Conservation (phyloP, 805 yeast genomes). For the Candida nemodendra region DNA sequence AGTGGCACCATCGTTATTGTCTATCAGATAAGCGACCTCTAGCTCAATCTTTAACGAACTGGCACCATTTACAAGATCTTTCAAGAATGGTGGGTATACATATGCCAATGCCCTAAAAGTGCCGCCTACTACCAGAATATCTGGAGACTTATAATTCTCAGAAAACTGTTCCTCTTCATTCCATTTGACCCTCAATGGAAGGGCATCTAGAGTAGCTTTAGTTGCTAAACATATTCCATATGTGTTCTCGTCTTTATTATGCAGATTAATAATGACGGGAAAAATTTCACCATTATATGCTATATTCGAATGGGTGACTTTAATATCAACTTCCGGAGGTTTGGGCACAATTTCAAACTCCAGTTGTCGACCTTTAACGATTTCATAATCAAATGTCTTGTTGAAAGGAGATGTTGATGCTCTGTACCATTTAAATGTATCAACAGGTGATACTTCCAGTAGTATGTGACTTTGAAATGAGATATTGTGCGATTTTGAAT, state of each 20-base stretch:
- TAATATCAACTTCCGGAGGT: slow-evolving; percentile 34
- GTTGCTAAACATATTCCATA: slow-evolving; percentile 30
- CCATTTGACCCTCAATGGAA: slow-evolving; percentile 21
- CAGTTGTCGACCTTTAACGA: slow-evolving; percentile 12
- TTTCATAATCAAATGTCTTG: slow-evolving; percentile 15
- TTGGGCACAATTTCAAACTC: slow-evolving; percentile 38
- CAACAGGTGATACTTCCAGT: slow-evolving; percentile 1
- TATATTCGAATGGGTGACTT: slow-evolving; percentile 23
- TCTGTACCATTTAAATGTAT: slow-evolving; percentile 18
- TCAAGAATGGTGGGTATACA: slow-evolving; percentile 23
- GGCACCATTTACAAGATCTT: slow-evolving; percentile 10
- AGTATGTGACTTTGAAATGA: slow-evolving; percentile 16
- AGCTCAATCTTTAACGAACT: slow-evolving; percentile 17
- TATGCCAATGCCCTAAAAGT: slow-evolving; percentile 3
- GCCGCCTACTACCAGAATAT: slow-evolving; percentile 9
- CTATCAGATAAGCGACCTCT: slow-evolving; percentile 27
- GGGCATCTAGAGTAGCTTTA: slow-evolving; percentile 10
- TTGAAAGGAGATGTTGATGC: slow-evolving; percentile 11
- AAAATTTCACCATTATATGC: slow-evolving; percentile 35
- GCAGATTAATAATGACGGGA: slow-evolving; percentile 23
- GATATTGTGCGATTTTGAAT: slow-evolving; percentile 12
- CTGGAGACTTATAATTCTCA: slow-evolving; percentile 8
- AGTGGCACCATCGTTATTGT: slow-evolving; percentile 29
- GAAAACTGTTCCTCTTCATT: slow-evolving; percentile 9
- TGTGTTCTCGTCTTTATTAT: slow-evolving; percentile 32